Percentiles rank a stretch among this genome's conserved stretches.
Evolutionary conservation across 1,139 yeast genomes (phyloP).

Genomic region (Suhomyces yuchorum): DNA sequence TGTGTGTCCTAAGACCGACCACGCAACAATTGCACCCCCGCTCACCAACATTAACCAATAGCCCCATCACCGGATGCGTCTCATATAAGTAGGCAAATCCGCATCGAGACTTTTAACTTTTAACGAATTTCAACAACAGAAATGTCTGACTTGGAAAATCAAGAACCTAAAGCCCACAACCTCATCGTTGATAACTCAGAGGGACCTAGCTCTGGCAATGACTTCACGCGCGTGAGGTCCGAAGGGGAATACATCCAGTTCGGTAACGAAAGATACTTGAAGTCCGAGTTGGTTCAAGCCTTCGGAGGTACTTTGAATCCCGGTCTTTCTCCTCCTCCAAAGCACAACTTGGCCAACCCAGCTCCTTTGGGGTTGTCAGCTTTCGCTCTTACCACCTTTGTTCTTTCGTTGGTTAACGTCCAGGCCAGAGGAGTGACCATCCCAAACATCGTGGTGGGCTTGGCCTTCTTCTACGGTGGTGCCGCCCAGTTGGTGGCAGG

Average conservation of each 20-base stretch:
- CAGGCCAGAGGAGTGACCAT: constrained; percentile 58
- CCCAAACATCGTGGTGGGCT: constrained; percentile 63
- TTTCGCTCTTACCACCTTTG: constrained; percentile 84
- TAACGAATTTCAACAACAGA: no score
- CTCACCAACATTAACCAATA: neutral
- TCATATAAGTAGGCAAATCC: constrained; percentile 2
- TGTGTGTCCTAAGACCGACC: constrained; percentile 6
- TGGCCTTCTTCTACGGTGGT: constrained; percentile 89
- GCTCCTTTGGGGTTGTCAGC: constrained; percentile 85
- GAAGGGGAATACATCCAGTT: constrained; percentile 66
- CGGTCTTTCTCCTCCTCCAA: constrained; percentile 64
- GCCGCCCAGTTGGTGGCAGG: constrained; percentile 72
- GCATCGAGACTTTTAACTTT: neutral
- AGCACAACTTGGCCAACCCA: constrained; percentile 80
- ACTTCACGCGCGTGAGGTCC: constrained; percentile 17
- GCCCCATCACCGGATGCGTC: constrained; percentile 2
- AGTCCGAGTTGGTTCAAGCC: constrained; percentile 57
- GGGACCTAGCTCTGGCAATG: constrained; percentile 3
- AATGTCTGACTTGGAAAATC: constrained; percentile 13
- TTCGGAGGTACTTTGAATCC: constrained; percentile 76
- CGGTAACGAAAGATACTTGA: constrained; percentile 69
- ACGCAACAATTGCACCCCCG: constrained; percentile 7
- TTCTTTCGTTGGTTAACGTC: constrained; percentile 58
- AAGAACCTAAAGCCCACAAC: constrained; percentile 7
- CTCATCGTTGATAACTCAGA: constrained; percentile 7